A percentile compares a stretch with the other conserved stretches of the same genome.
These are phyloP conservation scores for Acacia pycnantha DNA, from an alignment of 331 rosid species.

Conservation along the genomic window DNA sequence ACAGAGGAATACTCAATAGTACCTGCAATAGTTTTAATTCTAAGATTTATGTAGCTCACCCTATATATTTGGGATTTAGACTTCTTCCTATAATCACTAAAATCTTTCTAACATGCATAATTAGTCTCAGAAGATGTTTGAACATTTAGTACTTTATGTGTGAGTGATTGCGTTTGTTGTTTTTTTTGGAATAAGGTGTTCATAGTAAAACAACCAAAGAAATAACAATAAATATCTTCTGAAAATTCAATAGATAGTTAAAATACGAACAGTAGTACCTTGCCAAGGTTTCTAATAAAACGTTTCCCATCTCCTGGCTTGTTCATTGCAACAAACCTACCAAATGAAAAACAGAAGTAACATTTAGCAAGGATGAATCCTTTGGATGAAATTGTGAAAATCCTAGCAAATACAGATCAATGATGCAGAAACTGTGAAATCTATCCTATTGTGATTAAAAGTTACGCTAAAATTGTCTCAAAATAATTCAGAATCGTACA, in stretches of 20 bases:
- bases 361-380: not conserved
- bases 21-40: not conserved
- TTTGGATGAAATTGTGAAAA: not conserved
- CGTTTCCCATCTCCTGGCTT: slow-evolving; percentile 64
- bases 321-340: slow-evolving; percentile 59
- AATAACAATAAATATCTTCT: not conserved
- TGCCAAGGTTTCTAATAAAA: slow-evolving; percentile 59
- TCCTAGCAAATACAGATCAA: not conserved
- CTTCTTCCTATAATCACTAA: not conserved
- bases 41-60: not conserved
- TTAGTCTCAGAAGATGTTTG: not conserved
- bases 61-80: not conserved
- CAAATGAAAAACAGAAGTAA: not conserved
- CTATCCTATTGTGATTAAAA: not conserved
- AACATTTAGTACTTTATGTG: not conserved
- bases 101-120: not conserved
- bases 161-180: not conserved
- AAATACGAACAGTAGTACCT: slow-evolving; percentile 54
- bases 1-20: not conserved
- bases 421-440: not conserved
- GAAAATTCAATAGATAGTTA: not conserved
- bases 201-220: not conserved
- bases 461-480: not conserved
- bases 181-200: not conserved
- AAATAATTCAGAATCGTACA: not conserved